A percentile compares a stretch with the other conserved stretches of the same genome.
Evolutionary conservation across 108 stramenopile genomes (phyloP).

Genomic region (Schizochytrium sp.): DNA sequence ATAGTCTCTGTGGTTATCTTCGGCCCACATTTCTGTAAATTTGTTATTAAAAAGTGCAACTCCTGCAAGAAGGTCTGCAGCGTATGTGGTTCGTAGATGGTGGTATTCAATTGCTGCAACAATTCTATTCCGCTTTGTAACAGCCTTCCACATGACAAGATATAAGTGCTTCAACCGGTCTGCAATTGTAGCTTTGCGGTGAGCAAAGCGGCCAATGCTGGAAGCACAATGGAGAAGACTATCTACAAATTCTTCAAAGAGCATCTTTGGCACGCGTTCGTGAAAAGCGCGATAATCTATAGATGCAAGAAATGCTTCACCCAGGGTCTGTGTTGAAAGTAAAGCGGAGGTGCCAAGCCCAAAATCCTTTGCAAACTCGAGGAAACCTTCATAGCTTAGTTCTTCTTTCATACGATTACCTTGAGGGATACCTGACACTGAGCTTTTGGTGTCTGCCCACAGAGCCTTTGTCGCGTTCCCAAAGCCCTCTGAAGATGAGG

Average conservation of each 20-base stretch:
- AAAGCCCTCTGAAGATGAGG: too few relatives aligned
- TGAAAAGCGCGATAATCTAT: slow-evolving; percentile 55
- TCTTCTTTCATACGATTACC: slow-evolving; percentile 72
- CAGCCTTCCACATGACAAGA: slow-evolving; percentile 68
- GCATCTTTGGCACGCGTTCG: slow-evolving; percentile 53
- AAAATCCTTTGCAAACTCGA: slow-evolving; percentile 74
- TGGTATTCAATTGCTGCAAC: not conserved
- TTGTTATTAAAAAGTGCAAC: slow-evolving; percentile 62
- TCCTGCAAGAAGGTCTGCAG: slow-evolving; percentile 63
- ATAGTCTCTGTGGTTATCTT: slow-evolving; percentile 65
- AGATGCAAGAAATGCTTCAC: slow-evolving; percentile 75
- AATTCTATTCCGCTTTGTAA: not conserved
- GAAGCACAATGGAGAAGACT: slow-evolving; percentile 56
- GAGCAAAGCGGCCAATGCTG: not conserved
- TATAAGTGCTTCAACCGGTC: slow-evolving; percentile 63
- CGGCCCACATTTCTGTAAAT: slow-evolving; percentile 64
- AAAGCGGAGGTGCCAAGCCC: slow-evolving; percentile 66
- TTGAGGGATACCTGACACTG: not conserved
- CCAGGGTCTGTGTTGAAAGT: slow-evolving; percentile 73
- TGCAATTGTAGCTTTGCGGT: not conserved
- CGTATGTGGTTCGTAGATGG: slow-evolving; percentile 29
- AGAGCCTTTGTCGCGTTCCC: too few relatives aligned
- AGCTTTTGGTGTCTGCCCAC: not conserved
- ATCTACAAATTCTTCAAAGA: slow-evolving; percentile 66
- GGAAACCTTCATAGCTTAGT: slow-evolving; percentile 71